A percentile compares a stretch with the other conserved stretches of the same genome.
Evolutionary conservation across 768 basidiomycete genomes (phyloP).

Genomic region (Lentinula detonsa): DNA sequence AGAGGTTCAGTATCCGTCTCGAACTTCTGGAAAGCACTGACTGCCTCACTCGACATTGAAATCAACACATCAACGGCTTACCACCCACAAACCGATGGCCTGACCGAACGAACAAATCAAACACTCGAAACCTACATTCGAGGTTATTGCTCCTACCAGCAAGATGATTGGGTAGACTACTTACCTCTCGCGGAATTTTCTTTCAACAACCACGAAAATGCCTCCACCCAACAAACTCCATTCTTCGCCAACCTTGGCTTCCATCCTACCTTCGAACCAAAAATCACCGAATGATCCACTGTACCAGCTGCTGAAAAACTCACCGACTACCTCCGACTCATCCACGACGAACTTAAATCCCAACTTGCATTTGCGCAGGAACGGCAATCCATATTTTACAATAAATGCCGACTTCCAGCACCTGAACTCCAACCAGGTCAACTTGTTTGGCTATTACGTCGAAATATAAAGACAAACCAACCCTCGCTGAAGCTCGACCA

Average conservation of each 20-base stretch:
- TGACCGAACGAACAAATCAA: no score
- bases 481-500: slow-evolving; percentile 19
- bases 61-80: slow-evolving; percentile 28
- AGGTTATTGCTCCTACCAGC: no score
- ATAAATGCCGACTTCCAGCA: not conserved
- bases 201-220: slow-evolving; percentile 29
- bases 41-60: slow-evolving; percentile 6
- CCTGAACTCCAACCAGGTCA: slow-evolving; percentile 10
- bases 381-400: slow-evolving; percentile 5
- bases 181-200: slow-evolving; percentile 27
- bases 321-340: slow-evolving; percentile 2
- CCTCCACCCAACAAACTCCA: slow-evolving; percentile 28
- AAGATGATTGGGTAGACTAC: no score
- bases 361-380: slow-evolving; percentile 11
- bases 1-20: slow-evolving; percentile 26
- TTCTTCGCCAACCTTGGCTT: slow-evolving; percentile 27
- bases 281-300: no score
- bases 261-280: no score
- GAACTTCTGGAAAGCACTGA: slow-evolving; percentile 18
- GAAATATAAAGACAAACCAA: slow-evolving; percentile 17
- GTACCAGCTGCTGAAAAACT: slow-evolving; percentile 4
- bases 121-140: no score
- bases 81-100: slow-evolving; percentile 28
- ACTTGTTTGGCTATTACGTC: slow-evolving; percentile 11
- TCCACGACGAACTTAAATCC: slow-evolving; percentile 11